Evolutionary conservation across 73 alveolate species (phyloP).

Genomic region (Uronychia binucleata): DNA sequence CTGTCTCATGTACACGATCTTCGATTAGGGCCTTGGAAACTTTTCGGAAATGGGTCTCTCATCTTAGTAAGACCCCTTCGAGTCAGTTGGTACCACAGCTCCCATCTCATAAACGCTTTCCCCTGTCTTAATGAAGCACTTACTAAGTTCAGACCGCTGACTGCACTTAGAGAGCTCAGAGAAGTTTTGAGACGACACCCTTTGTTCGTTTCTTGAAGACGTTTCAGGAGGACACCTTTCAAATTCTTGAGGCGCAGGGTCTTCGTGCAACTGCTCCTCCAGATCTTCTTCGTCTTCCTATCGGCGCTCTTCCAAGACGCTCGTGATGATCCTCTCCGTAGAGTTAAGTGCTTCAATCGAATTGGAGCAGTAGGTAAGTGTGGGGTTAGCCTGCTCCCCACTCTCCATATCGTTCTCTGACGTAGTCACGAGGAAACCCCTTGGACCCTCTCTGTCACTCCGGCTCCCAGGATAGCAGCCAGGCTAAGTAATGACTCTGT

Average conservation of each 20-base stretch:
- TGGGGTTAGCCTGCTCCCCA: neutral
- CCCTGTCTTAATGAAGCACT: neutral
- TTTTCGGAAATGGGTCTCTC: neutral
- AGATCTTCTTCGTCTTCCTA: neutral
- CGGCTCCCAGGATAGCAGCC: neutral
- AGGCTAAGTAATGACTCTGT: neutral
- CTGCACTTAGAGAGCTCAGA: neutral
- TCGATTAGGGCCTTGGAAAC: neutral
- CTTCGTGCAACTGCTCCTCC: neutral
- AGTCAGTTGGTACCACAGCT: neutral
- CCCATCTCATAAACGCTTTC: neutral
- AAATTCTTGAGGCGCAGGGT: neutral
- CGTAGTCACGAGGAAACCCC: too few species aligned
- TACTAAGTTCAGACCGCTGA: neutral
- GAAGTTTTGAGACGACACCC: neutral
- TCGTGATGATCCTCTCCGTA: neutral
- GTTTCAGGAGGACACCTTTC: neutral
- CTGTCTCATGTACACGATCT: neutral
- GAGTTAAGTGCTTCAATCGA: neutral
- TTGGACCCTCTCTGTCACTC: too few species aligned
- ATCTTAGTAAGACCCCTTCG: neutral
- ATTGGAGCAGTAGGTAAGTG: neutral
- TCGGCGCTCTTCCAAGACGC: neutral
- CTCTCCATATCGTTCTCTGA: neutral
- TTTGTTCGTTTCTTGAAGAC: neutral